Evolutionary conservation across 768 basidiomycete species (phyloP), one percentile per base, ranked within the genome.

Genomic region (Gymnopilus dilepis): DNA sequence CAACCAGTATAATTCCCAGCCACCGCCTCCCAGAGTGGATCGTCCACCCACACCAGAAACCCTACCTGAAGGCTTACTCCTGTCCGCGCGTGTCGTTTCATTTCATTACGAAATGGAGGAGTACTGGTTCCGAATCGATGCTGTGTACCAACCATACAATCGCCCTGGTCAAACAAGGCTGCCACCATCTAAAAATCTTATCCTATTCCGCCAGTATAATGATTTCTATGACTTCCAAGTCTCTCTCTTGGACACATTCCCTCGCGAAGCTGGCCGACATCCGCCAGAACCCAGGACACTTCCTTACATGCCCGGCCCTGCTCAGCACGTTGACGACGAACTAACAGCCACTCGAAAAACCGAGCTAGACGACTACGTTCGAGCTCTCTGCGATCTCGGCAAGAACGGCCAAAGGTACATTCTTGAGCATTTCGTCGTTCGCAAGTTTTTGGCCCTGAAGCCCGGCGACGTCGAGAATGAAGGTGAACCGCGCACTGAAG

Each of bases 181-280:
- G 28, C 90, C 91, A 4, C 81, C 83, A 11, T 86, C 91, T 12
- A 89, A 86, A 66, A 86, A 90, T 33, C 87, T 99, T 59, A 87
- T 95, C 65, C 82, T 99, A 43, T 99, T 97, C 79, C 86, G 97
- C 53, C 88, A 93, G 24, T 99, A 99, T 81, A 92, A 96, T 69
- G 97, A 99, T 75, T 99, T 99, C 75, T 98, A 97, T 77, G 93
- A 96, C 69, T 98, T 98, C 75, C 97, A 99, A 71, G 91, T 97
- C 58, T 80, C 85, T 4, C 84, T 99, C 22, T 85, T 99, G 63
- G 86, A 95, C 47, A 82, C 84, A 0, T 98, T 96, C 76, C 95
- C 96, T 6, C 84, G 84, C 45, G 97, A 99, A 77, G 97, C 95
- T 13, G 97, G 97, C 21, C 86, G 92, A 15, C 76, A 88, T 34